Evolutionary conservation across 495 filamentous ascomycete genomes (phyloP).

Genomic region (Xylaria venustula): DNA sequence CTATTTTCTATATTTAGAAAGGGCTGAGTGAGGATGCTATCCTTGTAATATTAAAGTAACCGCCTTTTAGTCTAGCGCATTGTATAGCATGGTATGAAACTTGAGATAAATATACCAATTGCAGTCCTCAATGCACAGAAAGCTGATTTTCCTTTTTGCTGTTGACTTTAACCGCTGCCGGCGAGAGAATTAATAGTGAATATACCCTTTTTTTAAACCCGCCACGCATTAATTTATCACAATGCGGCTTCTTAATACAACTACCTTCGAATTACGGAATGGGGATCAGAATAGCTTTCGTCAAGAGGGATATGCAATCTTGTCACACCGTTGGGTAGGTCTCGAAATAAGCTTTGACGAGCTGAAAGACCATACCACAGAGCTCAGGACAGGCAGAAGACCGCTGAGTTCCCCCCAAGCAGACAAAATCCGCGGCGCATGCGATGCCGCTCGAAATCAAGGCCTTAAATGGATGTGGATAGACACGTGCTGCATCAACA

Average conservation of each 20-base stretch:
- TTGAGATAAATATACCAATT: too few species aligned
- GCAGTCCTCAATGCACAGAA: too few species aligned
- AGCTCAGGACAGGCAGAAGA: constrained; percentile 12
- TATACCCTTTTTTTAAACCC: too few species aligned
- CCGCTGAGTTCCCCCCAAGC: not conserved
- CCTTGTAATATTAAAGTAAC: too few species aligned
- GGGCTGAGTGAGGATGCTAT: too few species aligned
- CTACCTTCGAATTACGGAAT: constrained; percentile 14
- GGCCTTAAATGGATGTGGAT: constrained; percentile 26
- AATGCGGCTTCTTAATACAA: constrained; percentile 25
- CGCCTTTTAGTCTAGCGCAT: too few species aligned
- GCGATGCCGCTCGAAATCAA: constrained; percentile 17
- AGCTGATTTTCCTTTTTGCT: too few species aligned
- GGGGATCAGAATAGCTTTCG: constrained; percentile 15
- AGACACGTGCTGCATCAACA: constrained; percentile 25
- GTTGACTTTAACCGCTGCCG: too few species aligned
- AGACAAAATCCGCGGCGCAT: constrained; percentile 22
- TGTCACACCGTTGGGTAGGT: constrained; percentile 39
- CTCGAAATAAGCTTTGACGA: constrained; percentile 32
- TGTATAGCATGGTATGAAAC: too few species aligned
- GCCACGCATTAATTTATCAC: too few species aligned
- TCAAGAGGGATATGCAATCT: constrained; percentile 29
- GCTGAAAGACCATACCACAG: constrained; percentile 7
- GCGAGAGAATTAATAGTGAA: too few species aligned
- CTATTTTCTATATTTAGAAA: too few species aligned